Evolutionary conservation across 1,139 yeast genomes (phyloP), one percentile per base, ranked within the genome.

Genomic region (Geotrichum aggregatum): DNA sequence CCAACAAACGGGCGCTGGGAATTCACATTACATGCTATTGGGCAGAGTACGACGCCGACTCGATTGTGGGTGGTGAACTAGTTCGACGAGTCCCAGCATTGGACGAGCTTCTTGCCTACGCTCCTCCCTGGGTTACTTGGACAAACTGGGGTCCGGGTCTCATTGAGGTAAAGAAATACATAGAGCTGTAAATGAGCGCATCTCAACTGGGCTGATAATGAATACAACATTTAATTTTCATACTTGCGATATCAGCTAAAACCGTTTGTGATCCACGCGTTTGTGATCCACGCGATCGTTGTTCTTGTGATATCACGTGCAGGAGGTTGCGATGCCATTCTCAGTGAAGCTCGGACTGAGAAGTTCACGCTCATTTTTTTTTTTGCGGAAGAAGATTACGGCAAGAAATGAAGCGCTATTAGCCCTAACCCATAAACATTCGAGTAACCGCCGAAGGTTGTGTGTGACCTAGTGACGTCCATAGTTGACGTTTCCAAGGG

Each of bases 131-230:
- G 65, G 76, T 82, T 19, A 76, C 82, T 3, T 83, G 83, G 76
- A 78, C 88, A 21, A 87, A 86, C 61, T 64, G 71, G 57, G 82
- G 76, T 13, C 77, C 79, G 47, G 96, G 96, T 0, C 68, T 87
- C 61, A 83, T 87, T 1, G 75, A 78, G 46, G 76, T 82, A 14
- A 65, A 71, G 26, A 71, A 71, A 53, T 70, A 74, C 56, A 65
- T 79, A 46, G 79, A 75, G 57, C 62, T 79, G 45, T 78, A 59
- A 55, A 8, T 21, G 19, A 5, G 28, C n/a, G n/a, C n/a, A n/a
- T n/a, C n/a, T n/a, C n/a, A n/a, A n/a, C n/a, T n/a, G n/a, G n/a
- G n/a, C n/a, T n/a, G n/a, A n/a, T n/a, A n/a, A n/a, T n/a, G n/a
- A n/a, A n/a, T n/a, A n/a, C n/a, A n/a, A n/a, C n/a, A n/a, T n/a